Evolutionary conservation across 768 basidiomycete species (phyloP).

Genomic region (Pleurotus platypus): DNA sequence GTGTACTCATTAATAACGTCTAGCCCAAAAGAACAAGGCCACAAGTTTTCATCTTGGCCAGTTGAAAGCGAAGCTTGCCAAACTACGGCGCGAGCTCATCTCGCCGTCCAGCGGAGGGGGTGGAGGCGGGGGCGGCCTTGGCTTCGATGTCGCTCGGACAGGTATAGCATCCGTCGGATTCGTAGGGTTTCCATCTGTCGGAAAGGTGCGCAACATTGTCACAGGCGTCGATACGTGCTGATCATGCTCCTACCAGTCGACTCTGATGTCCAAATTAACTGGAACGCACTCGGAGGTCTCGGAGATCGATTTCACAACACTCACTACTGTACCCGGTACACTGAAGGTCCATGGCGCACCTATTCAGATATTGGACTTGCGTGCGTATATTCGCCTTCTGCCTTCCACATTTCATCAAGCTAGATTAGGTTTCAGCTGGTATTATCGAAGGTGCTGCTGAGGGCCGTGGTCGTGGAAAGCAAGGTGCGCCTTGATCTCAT

Average conservation of each 20-base stretch:
- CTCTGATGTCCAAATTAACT: constrained; percentile 92
- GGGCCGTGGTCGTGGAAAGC: constrained; percentile 92
- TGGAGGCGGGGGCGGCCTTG: constrained; percentile 83
- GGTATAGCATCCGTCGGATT: constrained; percentile 97
- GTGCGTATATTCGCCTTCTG: constrained; percentile 38
- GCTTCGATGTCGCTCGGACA: constrained; percentile 97
- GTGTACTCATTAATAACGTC: constrained; percentile 13
- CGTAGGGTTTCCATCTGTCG: constrained; percentile 89
- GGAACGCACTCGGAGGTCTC: constrained; percentile 96
- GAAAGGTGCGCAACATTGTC: constrained; percentile 54
- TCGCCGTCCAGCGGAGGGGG: constrained; percentile 75
- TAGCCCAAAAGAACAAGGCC: constrained; percentile 95
- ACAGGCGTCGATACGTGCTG: constrained; percentile 3
- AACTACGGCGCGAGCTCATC: constrained; percentile 92
- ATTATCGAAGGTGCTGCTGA: constrained; percentile 98
- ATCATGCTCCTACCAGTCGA: constrained; percentile 52
- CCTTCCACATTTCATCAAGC: constrained; percentile 13
- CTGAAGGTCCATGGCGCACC: constrained; percentile 94
- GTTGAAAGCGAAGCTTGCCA: constrained; percentile 97
- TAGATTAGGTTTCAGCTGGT: constrained; percentile 55
- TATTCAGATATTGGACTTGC: constrained; percentile 91
- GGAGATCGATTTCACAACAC: constrained; percentile 94
- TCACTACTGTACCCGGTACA: constrained; percentile 94
- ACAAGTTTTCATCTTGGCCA: constrained; percentile 95
- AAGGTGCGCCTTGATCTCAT: constrained; percentile 48